Conservation (phyloP, 495 filamentous ascomycete genomes). For the Cryomyces minteri region DNA sequence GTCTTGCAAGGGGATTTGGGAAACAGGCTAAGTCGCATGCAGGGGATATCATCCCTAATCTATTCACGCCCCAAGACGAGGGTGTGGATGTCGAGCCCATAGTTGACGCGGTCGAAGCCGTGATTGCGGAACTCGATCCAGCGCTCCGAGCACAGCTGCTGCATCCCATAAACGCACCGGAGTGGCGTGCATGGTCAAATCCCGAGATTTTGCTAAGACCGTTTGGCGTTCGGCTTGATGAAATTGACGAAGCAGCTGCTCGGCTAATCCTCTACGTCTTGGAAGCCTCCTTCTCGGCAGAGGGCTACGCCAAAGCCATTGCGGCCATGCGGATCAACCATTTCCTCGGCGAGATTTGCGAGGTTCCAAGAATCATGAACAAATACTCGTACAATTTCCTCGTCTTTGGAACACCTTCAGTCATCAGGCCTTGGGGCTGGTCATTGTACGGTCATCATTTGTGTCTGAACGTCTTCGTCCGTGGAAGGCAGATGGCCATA, state of each 20-base stretch:
- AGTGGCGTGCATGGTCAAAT: conserved; percentile 62
- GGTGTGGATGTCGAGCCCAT: conserved; percentile 37
- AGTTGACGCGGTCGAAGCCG: conserved; percentile 25
- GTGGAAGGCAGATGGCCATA: conserved; percentile 38
- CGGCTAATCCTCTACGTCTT: conserved; percentile 34
- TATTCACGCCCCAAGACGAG: conserved; percentile 44
- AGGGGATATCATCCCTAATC: conserved; percentile 33
- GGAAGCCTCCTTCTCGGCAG: conserved; percentile 36
- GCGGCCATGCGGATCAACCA: conserved; percentile 62
- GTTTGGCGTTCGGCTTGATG: conserved; percentile 47
- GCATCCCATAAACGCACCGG: conserved; percentile 48
- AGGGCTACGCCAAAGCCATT: conserved; percentile 52
- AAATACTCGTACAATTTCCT: conserved; percentile 58
- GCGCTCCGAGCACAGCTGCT: conserved; percentile 26
- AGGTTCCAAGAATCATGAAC: conserved; percentile 45
- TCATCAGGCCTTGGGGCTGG: conserved; percentile 42
- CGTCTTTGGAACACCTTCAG: conserved; percentile 36
- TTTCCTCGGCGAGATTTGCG: conserved; percentile 53
- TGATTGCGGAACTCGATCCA: conserved; percentile 26
- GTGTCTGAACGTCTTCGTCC: conserved; percentile 47
- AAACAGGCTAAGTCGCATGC: conserved; percentile 3
- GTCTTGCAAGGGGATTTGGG: conserved; percentile 7
- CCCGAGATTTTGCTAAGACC: conserved; percentile 34
- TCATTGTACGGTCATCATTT: conserved; percentile 64
- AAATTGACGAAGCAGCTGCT: conserved; percentile 24